Evolutionary conservation across 2,329 filamentous ascomycete species (phyloP).

Genomic region (Zymoseptoria ardabiliae): DNA sequence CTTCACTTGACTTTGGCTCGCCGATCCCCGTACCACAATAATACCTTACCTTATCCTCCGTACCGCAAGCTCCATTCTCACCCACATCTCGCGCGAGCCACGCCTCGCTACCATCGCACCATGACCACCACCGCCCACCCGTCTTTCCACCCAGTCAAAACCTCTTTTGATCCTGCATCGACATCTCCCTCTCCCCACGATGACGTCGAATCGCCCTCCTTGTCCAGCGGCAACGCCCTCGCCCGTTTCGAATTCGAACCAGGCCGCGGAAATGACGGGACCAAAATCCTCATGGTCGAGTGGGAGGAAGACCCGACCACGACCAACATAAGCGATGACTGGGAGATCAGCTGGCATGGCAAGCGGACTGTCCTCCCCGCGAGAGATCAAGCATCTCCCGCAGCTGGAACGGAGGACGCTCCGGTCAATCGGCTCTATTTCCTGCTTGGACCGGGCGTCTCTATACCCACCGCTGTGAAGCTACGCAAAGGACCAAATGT

Average conservation of each 20-base stretch:
- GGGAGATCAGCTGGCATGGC: slow-evolving; percentile 78
- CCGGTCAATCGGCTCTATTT: slow-evolving; percentile 66
- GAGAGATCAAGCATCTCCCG: slow-evolving; percentile 42
- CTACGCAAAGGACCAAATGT: slow-evolving; percentile 42
- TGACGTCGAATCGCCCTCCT: slow-evolving; percentile 37
- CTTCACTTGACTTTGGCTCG: neutral
- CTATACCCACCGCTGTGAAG: slow-evolving; percentile 64
- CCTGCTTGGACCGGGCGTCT: slow-evolving; percentile 63
- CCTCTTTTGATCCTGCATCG: slow-evolving; percentile 23
- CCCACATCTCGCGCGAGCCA: neutral
- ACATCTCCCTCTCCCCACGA: slow-evolving; percentile 12
- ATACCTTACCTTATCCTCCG: no score
- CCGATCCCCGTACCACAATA: neutral
- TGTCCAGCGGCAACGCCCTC: slow-evolving; percentile 52
- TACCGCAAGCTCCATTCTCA: neutral
- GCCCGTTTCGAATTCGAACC: slow-evolving; percentile 83
- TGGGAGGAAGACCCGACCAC: slow-evolving; percentile 62
- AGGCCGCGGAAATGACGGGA: slow-evolving; percentile 64
- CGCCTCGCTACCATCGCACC: slow-evolving; percentile 2
- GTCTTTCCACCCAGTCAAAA: slow-evolving; percentile 38
- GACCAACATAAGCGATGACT: slow-evolving; percentile 46
- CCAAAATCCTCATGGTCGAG: slow-evolving; percentile 88
- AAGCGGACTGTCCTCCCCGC: slow-evolving; percentile 64
- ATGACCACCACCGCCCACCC: slow-evolving; percentile 17
- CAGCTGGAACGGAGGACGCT: slow-evolving; percentile 4